A percentile compares a stretch with the other conserved stretches of the same genome.
Conservation (phyloP, 352 stramenopile genomes). For the Thalassiosira hispida region DNA sequence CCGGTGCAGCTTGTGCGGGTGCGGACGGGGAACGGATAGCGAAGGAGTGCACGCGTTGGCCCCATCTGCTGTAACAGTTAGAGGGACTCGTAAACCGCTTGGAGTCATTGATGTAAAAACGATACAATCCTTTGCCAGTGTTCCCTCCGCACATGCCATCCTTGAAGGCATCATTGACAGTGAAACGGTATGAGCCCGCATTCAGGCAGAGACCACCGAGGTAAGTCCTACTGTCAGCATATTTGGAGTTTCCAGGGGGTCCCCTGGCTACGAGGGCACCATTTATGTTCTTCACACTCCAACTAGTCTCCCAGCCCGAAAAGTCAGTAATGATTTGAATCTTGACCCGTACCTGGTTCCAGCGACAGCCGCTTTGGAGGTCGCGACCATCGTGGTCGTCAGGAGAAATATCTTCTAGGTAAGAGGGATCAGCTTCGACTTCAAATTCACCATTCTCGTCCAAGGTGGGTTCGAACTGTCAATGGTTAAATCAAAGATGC, state of each 20-base stretch:
- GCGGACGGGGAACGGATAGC: not conserved
- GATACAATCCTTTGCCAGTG: constrained; percentile 15
- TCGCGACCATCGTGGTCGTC: not conserved
- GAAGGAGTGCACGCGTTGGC: constrained; percentile 17
- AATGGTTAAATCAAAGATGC: not conserved
- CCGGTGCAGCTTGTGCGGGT: not conserved
- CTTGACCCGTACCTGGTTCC: constrained; percentile 15
- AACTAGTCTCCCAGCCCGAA: constrained; percentile 23
- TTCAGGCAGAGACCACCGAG: constrained; percentile 16
- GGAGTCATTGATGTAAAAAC: constrained; percentile 12
- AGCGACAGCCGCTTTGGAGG: constrained; percentile 6
- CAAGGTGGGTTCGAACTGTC: constrained; percentile 6
- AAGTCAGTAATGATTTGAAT: constrained; percentile 19
- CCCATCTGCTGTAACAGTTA: constrained; percentile 8
- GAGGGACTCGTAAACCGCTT: constrained; percentile 3
- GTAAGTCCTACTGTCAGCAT: constrained; percentile 23
- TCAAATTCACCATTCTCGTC: constrained; percentile 7
- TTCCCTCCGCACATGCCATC: constrained; percentile 37
- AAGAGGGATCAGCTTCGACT: not conserved
- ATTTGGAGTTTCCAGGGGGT: constrained; percentile 7
- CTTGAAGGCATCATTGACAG: constrained; percentile 23
- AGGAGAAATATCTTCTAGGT: not conserved
- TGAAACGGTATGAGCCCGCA: constrained; percentile 25
- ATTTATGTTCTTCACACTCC: not conserved
- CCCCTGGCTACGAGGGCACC: not conserved